Evolutionary conservation across 805 yeast genomes (phyloP).

Genomic region (Suhomyces canberraensis): DNA sequence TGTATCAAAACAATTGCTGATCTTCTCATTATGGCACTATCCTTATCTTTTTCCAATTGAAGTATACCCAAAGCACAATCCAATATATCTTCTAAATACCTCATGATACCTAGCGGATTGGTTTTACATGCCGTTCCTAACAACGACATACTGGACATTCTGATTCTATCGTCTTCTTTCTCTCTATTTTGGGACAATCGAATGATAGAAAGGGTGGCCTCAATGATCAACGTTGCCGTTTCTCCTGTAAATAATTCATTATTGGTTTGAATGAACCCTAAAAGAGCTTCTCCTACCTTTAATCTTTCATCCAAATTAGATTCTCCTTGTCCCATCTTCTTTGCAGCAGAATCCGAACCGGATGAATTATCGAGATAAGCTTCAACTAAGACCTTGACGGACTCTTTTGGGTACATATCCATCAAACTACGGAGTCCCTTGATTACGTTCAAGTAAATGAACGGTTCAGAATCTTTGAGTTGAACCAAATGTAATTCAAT

Average conservation of each 20-base stretch:
- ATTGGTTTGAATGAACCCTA: slow-evolving; percentile 51
- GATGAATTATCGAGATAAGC: slow-evolving; percentile 39
- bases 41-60: slow-evolving; percentile 47
- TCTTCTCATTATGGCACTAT: slow-evolving; percentile 62
- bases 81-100: slow-evolving; percentile 51
- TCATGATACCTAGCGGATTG: slow-evolving; percentile 52
- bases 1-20: slow-evolving; percentile 68
- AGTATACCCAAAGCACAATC: slow-evolving; percentile 80
- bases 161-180: slow-evolving; percentile 52
- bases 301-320: slow-evolving; percentile 62
- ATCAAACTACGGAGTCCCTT: slow-evolving; percentile 68
- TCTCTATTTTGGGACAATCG: slow-evolving; percentile 21
- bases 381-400: slow-evolving; percentile 35
- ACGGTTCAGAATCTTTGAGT: slow-evolving; percentile 79
- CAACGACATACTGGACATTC: slow-evolving; percentile 86
- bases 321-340: slow-evolving; percentile 2
- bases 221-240: slow-evolving; percentile 41
- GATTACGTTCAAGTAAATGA: slow-evolving; percentile 78
- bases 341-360: too few species aligned
- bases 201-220: slow-evolving; percentile 40
- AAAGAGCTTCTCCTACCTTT: slow-evolving; percentile 77
- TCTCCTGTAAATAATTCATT: slow-evolving; percentile 48
- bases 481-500: slow-evolving; percentile 61
- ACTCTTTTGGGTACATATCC: slow-evolving; percentile 37
- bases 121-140: slow-evolving; percentile 67